phyloP scores from a whole-genome alignment of 75 land plant genomes.

The Selaginella moellendorffii region DNA sequence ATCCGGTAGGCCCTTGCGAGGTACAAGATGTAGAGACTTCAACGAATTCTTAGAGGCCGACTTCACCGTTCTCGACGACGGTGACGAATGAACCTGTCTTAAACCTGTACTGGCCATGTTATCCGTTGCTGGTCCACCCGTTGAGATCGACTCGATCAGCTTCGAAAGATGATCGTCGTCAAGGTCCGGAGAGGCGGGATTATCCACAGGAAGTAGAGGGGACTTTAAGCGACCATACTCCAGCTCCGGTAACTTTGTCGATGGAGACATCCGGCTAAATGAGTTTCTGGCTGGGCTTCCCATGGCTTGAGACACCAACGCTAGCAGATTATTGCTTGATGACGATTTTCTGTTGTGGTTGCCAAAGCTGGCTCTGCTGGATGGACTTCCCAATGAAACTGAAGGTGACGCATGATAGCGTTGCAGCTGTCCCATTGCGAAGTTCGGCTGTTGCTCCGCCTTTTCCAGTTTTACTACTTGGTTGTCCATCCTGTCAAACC shows the following conservation, averaged over 20 bases:
- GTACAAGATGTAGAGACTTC: too few species aligned
- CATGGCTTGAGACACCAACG: too few species aligned
- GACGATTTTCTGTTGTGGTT: too few species aligned
- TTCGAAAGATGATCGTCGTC: constrained; percentile 55
- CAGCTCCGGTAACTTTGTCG: too few species aligned
- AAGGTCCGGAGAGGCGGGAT: constrained; percentile 15
- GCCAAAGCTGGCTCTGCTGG: too few species aligned
- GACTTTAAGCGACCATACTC: background rate
- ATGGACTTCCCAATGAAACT: too few species aligned
- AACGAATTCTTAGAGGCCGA: background rate
- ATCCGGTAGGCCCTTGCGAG: too few species aligned
- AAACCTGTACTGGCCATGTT: background rate
- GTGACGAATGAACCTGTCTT: too few species aligned
- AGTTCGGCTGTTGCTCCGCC: constrained; percentile 9
- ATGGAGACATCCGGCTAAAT: constrained; percentile 11
- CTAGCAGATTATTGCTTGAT: background rate
- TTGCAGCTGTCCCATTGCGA: too few species aligned
- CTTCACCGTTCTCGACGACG: background rate
- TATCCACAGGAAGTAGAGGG: constrained; percentile 29
- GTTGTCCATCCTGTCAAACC: background rate
- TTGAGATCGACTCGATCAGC: constrained; percentile 31
- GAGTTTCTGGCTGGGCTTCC: too few species aligned
- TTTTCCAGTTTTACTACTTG: constrained; percentile 5
- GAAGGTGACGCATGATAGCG: too few species aligned
- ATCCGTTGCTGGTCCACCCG: background rate